phyloP scores from a whole-genome alignment of 2,329 filamentous ascomycete genomes.

The Emmonsiellopsis sp. region DNA sequence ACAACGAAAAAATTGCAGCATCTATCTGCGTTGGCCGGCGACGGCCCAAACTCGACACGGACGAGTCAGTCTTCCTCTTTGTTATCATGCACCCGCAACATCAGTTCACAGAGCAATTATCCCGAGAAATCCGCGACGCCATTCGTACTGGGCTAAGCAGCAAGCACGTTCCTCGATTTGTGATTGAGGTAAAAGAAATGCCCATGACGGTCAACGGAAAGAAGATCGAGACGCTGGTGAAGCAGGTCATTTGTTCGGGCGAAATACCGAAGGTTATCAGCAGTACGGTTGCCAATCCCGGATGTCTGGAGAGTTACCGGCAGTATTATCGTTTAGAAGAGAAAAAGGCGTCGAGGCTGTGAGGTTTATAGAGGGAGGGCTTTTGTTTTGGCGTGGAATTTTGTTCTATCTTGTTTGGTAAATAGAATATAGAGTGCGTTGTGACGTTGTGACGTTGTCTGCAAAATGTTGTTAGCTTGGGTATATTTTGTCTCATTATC shows the following conservation, averaged over 20 bases:
- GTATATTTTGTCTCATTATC: no score
- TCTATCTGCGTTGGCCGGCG: constrained; percentile 32
- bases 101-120: constrained; percentile 15
- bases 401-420: no score
- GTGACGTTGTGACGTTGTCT: no score
- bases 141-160: constrained; percentile 18
- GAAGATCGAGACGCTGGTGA: constrained; percentile 38
- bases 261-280: background rate
- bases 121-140: constrained; percentile 13
- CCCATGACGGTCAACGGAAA: constrained; percentile 40
- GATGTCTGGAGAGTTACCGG: background rate
- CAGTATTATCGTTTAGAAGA: background rate
- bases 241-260: constrained; percentile 23
- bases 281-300: background rate
- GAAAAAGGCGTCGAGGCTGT: no score
- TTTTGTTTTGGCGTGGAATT: no score
- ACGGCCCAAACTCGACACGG: constrained; percentile 23
- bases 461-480: no score
- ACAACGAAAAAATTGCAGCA: constrained; percentile 27
- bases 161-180: constrained; percentile 34
- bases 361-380: no score
- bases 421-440: no score
- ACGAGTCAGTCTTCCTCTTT: constrained; percentile 34
- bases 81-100: constrained; percentile 23
- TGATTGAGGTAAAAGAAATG: constrained; percentile 30